These are phyloP conservation scores for Carex arenaria DNA, from an alignment of 202 grass and related monocot species.

Conservation along the genomic window DNA sequence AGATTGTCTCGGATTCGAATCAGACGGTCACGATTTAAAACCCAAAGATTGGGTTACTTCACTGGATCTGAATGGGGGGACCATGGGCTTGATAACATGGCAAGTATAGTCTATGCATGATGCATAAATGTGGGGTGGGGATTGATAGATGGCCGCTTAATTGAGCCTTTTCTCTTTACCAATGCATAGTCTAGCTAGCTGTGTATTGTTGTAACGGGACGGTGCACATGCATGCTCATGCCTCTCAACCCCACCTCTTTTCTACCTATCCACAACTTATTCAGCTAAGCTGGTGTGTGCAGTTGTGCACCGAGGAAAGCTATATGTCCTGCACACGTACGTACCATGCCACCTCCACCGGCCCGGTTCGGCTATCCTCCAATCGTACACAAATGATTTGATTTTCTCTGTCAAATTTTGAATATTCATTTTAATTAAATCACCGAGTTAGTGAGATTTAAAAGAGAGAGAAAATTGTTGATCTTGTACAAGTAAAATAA, in stretches of 20 bases:
- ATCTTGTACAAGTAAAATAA: too few species aligned
- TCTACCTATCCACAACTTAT: not conserved
- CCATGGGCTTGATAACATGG: constrained; percentile 24
- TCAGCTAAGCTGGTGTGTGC: not conserved
- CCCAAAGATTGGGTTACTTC: too few species aligned
- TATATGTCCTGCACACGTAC: not conserved
- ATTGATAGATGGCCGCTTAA: constrained; percentile 4
- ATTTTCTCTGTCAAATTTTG: not conserved
- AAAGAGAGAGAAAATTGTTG: too few species aligned
- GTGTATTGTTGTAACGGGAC: constrained; percentile 37
- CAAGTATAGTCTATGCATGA: constrained; percentile 23
- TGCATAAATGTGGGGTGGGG: not conserved
- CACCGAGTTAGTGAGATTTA: not conserved
- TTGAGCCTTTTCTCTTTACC: constrained; percentile 11
- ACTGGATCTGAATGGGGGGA: too few species aligned
- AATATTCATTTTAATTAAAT: not conserved
- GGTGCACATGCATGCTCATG: constrained; percentile 37
- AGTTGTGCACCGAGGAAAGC: not conserved
- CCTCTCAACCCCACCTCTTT: constrained; percentile 10
- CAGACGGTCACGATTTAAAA: too few species aligned
- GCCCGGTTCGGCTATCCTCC: not conserved
- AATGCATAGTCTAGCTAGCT: constrained; percentile 24
- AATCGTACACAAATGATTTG: not conserved
- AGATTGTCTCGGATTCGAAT: too few species aligned
- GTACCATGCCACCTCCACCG: too few species aligned